These are phyloP conservation scores for Aspergillus fijiensis DNA, from an alignment of 2,329 filamentous ascomycete species.

Conservation along the genomic window DNA sequence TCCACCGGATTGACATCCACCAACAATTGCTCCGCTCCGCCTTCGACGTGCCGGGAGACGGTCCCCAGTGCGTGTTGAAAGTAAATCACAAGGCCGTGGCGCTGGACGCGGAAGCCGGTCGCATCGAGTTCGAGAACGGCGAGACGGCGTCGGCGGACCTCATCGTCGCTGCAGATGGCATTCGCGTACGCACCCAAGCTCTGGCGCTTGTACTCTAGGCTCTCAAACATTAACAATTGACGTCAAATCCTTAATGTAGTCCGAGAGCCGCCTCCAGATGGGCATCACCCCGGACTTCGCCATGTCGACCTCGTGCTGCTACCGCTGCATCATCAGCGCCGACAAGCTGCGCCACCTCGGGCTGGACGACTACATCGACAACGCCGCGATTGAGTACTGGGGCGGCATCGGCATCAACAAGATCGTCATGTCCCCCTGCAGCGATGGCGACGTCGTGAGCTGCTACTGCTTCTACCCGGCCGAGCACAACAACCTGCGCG, in stretches of 20 bases:
- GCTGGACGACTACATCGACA: constrained; percentile 35
- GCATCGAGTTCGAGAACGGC: constrained; percentile 24
- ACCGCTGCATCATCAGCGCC: constrained; percentile 27
- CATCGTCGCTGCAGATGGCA: constrained; percentile 27
- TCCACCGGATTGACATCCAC: constrained; percentile 30
- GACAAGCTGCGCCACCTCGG: constrained; percentile 24
- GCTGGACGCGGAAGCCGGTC: constrained; percentile 21
- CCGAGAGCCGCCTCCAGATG: constrained; percentile 19
- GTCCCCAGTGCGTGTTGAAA: constrained; percentile 16
- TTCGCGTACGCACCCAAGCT: constrained; percentile 21
- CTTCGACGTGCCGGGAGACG: constrained; percentile 22
- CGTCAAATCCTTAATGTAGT: constrained; percentile 10
- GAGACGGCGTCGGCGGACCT: constrained; percentile 18
- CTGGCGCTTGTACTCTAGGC: background rate
- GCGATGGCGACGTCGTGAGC: constrained; percentile 37
- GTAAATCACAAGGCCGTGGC: constrained; percentile 23
- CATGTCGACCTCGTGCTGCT: constrained; percentile 40
- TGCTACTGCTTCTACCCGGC: constrained; percentile 43
- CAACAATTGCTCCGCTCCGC: constrained; percentile 25
- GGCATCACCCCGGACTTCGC: constrained; percentile 34
- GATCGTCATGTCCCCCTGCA: constrained; percentile 43
- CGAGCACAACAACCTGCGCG: constrained; percentile 21
- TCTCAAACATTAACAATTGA: too few species aligned
- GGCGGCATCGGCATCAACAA: constrained; percentile 43
- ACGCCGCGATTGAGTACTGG: constrained; percentile 31